phyloP scores from a whole-genome alignment of 2,329 filamentous ascomycete species.

The Pyrenochaeta sp. region DNA sequence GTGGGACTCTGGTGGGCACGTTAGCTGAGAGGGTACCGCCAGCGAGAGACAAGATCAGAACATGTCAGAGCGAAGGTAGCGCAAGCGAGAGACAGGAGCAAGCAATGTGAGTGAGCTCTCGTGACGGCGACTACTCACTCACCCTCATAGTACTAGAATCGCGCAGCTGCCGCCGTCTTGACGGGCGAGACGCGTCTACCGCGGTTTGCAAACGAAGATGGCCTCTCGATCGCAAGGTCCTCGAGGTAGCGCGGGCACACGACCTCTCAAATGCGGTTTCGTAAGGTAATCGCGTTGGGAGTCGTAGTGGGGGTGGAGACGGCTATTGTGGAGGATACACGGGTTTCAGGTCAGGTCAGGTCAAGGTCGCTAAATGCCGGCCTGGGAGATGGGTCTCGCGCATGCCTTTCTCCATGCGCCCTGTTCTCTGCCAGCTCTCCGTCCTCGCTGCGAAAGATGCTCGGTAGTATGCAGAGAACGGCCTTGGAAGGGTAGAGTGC shows the following conservation, averaged over 20 bases:
- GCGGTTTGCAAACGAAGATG: slow-evolving; percentile 21
- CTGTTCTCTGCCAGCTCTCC: slow-evolving; percentile 26
- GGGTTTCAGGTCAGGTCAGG: slow-evolving; percentile 34
- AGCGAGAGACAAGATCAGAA: background rate
- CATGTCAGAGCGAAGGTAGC: slow-evolving; percentile 18
- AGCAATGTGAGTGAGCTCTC: slow-evolving; percentile 19
- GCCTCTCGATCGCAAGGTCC: slow-evolving; percentile 13
- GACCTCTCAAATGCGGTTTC: slow-evolving; percentile 30
- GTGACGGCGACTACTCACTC: slow-evolving; percentile 41
- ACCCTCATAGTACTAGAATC: slow-evolving; percentile 45
- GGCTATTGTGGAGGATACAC: slow-evolving; percentile 23
- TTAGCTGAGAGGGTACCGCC: slow-evolving; percentile 27
- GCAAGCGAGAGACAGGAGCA: slow-evolving; percentile 5
- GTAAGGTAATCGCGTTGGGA: slow-evolving; percentile 31
- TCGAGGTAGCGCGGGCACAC: slow-evolving; percentile 32
- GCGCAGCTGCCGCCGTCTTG: slow-evolving; percentile 30
- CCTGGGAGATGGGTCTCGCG: slow-evolving; percentile 19
- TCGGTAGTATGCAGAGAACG: slow-evolving; percentile 38
- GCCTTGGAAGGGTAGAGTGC: slow-evolving; percentile 35
- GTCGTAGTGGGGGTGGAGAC: slow-evolving; percentile 36
- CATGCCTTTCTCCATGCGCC: slow-evolving; percentile 30
- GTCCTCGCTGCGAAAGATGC: slow-evolving; percentile 31
- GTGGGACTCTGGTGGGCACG: slow-evolving; percentile 28
- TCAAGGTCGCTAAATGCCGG: slow-evolving; percentile 19
- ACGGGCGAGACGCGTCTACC: slow-evolving; percentile 25